phyloP scores from a whole-genome alignment of 2,329 filamentous ascomycete genomes.

The Nakataea oryzae region DNA sequence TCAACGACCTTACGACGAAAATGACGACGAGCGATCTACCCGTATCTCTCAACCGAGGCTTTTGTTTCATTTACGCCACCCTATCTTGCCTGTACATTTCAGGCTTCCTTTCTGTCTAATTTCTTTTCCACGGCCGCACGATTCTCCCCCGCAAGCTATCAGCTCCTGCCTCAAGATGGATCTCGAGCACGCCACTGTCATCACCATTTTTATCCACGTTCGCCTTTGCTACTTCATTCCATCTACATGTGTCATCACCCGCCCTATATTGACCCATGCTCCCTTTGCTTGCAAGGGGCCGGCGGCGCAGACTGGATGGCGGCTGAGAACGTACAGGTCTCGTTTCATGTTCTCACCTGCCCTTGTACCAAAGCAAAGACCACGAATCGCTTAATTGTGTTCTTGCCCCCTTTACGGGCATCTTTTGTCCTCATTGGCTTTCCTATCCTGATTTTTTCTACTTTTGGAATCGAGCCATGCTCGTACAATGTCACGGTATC shows the following conservation, averaged over 20 bases:
- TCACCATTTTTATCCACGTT: background rate
- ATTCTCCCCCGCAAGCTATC: background rate
- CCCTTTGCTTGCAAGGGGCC: background rate
- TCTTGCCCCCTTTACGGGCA: background rate
- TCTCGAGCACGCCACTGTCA: background rate
- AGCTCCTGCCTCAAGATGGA: background rate
- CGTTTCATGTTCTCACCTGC: background rate
- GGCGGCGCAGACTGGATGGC: no score
- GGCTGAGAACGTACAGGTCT: background rate
- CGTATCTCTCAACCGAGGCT: background rate
- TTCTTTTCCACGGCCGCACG: background rate
- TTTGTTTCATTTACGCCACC: background rate
- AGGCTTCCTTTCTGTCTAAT: background rate
- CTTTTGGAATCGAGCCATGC: background rate
- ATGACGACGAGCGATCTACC: background rate
- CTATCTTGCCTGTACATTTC: background rate
- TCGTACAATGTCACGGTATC: background rate
- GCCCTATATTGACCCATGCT: background rate
- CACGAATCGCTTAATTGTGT: background rate
- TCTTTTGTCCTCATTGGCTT: background rate
- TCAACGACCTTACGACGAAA: background rate
- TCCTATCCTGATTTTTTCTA: background rate
- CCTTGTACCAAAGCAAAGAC: background rate
- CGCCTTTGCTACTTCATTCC: background rate
- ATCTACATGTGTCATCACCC: background rate